Evolutionary conservation across 345 rosid species (phyloP).

Genomic region (Rubroshorea leprosula): DNA sequence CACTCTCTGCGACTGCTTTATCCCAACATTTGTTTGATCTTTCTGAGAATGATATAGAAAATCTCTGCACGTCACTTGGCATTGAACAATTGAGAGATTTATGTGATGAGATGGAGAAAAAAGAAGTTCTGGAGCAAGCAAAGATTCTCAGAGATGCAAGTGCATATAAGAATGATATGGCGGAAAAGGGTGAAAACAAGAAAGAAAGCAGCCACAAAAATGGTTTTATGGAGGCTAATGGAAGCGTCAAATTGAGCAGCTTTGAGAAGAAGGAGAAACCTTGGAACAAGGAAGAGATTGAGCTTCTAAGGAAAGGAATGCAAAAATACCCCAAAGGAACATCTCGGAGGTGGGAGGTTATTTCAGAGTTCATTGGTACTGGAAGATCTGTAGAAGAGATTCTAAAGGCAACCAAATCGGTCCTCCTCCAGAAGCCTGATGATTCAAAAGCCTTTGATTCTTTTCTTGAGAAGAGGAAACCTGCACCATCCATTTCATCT

Average conservation of each 20-base stretch:
- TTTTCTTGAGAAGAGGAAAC: slow-evolving; percentile 94
- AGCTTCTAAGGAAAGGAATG: slow-evolving; percentile 84
- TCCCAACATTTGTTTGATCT: slow-evolving; percentile 54
- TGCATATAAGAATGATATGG: slow-evolving; percentile 28
- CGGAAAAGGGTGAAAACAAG: slow-evolving; percentile 37
- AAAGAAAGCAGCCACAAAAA: slow-evolving; percentile 45
- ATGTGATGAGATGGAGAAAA: slow-evolving; percentile 69
- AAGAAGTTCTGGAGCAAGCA: slow-evolving; percentile 56
- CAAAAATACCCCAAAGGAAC: slow-evolving; percentile 91
- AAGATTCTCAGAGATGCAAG: slow-evolving; percentile 50
- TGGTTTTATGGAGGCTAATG: slow-evolving; percentile 40
- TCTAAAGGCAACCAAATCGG: slow-evolving; percentile 88
- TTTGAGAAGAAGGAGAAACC: slow-evolving; percentile 64
- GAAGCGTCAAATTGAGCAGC: slow-evolving; percentile 35
- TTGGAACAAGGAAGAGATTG: slow-evolving; percentile 91
- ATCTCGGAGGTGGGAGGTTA: slow-evolving; percentile 94
- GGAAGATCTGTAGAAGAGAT: slow-evolving; percentile 95
- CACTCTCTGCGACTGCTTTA: slow-evolving; percentile 56
- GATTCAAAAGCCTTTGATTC: slow-evolving; percentile 85
- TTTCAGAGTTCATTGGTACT: slow-evolving; percentile 89
- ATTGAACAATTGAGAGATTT: slow-evolving; percentile 55
- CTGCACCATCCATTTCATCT: slow-evolving; percentile 58
- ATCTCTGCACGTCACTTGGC: slow-evolving; percentile 71
- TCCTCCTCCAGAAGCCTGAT: slow-evolving; percentile 96
- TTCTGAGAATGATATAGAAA: slow-evolving; percentile 70